Evolutionary conservation across 805 yeast species (phyloP), one percentile per base, ranked within the genome.

Genomic region (Suhomyces prunicola): DNA sequence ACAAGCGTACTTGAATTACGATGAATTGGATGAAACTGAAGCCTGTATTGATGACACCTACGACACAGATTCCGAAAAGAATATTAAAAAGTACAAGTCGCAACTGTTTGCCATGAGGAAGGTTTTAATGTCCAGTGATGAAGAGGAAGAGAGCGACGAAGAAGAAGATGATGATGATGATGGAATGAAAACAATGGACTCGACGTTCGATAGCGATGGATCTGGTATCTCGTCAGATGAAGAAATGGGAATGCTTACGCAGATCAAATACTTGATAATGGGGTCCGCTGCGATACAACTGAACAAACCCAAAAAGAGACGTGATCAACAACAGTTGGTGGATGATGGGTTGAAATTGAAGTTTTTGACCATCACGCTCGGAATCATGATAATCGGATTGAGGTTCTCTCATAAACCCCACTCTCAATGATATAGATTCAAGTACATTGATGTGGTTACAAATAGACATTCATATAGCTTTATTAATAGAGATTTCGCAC

Each of bases 321-420:
- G 59, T 26, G 60, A 57, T 17, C 58, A 63, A 41, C 69, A 64
- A 33, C 53, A 57, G 15, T 57, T 69, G 35, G 74, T 70, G 31
- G 79, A 76, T 48, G 80, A 76, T 56, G 61, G 65, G 36, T 62
- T 76, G 53, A 73, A 71, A 61, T 72, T 72, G 56, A 76, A 73
- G 59, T 76, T 76, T 51, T 63, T 76, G 44, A 70, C 76, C 45
- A 68, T 76, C 35, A 74, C 77, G 8, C 60, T 76, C 40, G 79
- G 79, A 17, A 75, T 76, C 5, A 63, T 72, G 54, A 69, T 76
- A 40, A 61, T 76, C 41, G 78, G 77, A 0, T 59, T 74, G 40
- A 66, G 69, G 51, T 70, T 74, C 52, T 70, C 77, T 29, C 61
- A 62, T 44, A 65, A 60, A 48, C 52, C 46, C 44, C 54, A 48